These are phyloP conservation scores for Xylona heveae DNA, from an alignment of 495 filamentous ascomycete genomes.

Conservation along the genomic window DNA sequence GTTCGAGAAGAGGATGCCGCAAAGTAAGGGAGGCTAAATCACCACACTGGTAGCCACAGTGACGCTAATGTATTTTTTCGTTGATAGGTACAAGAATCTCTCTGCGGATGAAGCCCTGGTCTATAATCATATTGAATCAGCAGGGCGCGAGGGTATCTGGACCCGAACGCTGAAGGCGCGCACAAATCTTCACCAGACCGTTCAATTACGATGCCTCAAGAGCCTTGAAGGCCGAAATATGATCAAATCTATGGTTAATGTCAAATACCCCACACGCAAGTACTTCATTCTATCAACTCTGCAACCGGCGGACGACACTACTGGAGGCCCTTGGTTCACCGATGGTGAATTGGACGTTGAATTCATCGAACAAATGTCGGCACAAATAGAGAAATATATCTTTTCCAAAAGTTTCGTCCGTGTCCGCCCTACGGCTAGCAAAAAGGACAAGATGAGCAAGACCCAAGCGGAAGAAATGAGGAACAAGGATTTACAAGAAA, in stretches of 20 bases:
- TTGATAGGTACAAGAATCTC: slow-evolving; percentile 5
- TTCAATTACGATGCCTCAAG: slow-evolving; percentile 55
- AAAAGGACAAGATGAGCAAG: slow-evolving; percentile 1
- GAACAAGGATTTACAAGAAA: not conserved
- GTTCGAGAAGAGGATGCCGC: slow-evolving; percentile 5
- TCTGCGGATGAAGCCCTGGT: slow-evolving; percentile 51
- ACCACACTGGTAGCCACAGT: not conserved
- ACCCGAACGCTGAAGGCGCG: slow-evolving; percentile 52
- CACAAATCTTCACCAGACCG: slow-evolving; percentile 57
- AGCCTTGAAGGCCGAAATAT: slow-evolving; percentile 62
- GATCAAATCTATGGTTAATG: slow-evolving; percentile 52
- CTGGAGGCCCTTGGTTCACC: slow-evolving; percentile 84
- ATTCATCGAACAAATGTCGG: slow-evolving; percentile 53
- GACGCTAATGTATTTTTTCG: not conserved
- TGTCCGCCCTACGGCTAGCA: not conserved
- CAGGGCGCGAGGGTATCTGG: slow-evolving; percentile 71
- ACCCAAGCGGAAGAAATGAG: slow-evolving; percentile 1
- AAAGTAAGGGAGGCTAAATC: slow-evolving; percentile 1
- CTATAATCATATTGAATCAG: slow-evolving; percentile 67
- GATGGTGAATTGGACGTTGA: slow-evolving; percentile 69
- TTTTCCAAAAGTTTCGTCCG: slow-evolving; percentile 35
- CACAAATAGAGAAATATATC: slow-evolving; percentile 50
- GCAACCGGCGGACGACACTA: slow-evolving; percentile 65
- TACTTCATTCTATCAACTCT: slow-evolving; percentile 46
- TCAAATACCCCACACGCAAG: slow-evolving; percentile 36